Evolutionary conservation across 2,329 filamentous ascomycete species (phyloP).

Genomic region (Davidsoniella virescens): DNA sequence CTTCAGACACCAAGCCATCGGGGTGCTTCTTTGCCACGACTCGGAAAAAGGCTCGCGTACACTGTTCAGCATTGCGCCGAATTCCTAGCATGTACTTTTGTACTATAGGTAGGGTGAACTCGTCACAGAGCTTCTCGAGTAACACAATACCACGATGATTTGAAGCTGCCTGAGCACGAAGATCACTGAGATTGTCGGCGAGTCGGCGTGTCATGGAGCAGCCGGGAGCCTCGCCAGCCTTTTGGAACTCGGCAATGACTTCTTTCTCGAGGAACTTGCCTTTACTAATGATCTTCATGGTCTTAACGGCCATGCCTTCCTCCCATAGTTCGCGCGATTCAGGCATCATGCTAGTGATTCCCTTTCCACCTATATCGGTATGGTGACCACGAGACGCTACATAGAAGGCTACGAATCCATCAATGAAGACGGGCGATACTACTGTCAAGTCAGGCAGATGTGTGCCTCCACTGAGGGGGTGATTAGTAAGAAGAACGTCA

Average conservation of each 20-base stretch:
- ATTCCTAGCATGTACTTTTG: constrained; percentile 38
- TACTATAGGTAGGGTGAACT: constrained; percentile 56
- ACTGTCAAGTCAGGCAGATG: constrained; percentile 26
- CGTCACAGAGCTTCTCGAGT: constrained; percentile 49
- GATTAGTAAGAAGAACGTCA: constrained; percentile 24
- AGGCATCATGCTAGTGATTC: constrained; percentile 71
- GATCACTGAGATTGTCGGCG: constrained; percentile 69
- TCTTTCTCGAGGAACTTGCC: constrained; percentile 65
- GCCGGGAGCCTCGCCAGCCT: constrained; percentile 58
- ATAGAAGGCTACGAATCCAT: constrained; percentile 26
- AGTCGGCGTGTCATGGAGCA: constrained; percentile 67
- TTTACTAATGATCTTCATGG: constrained; percentile 56
- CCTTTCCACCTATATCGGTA: constrained; percentile 51
- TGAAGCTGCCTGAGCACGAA: constrained; percentile 74
- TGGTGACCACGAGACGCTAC: constrained; percentile 21
- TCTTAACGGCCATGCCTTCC: constrained; percentile 48
- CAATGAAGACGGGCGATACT: constrained; percentile 22
- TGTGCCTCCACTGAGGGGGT: constrained; percentile 22
- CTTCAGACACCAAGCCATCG: constrained; percentile 17
- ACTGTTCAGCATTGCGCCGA: constrained; percentile 31
- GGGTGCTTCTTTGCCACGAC: constrained; percentile 29
- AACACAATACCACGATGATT: constrained; percentile 73
- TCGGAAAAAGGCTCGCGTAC: constrained; percentile 52
- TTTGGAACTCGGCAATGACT: constrained; percentile 53
- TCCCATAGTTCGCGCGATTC: constrained; percentile 49